Conservation (phyloP, 169 alveolate species). For the Cryptosporidium sp. region DNA sequence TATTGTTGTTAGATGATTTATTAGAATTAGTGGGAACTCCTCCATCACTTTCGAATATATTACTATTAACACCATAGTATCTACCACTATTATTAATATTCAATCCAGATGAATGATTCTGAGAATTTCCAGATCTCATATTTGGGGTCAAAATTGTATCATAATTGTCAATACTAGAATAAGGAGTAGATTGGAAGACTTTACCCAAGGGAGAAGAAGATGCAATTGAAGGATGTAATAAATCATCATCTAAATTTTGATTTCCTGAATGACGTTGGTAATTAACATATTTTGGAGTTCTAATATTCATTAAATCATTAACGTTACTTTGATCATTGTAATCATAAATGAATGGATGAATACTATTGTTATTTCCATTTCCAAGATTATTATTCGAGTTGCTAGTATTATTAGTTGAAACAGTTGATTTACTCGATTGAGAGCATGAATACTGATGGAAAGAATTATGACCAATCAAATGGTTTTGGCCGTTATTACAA, state of each 20-base stretch:
- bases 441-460: background rate
- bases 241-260: slow-evolving; percentile 45
- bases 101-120: slow-evolving; percentile 7
- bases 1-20: slow-evolving; percentile 9
- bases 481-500: slow-evolving; percentile 1
- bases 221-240: slow-evolving; percentile 66
- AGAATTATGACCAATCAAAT: background rate
- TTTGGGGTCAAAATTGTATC: slow-evolving; percentile 47
- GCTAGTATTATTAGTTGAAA: background rate
- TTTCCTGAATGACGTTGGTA: slow-evolving; percentile 54
- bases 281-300: slow-evolving; percentile 64
- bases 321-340: slow-evolving; percentile 38
- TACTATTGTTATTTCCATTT: slow-evolving; percentile 14
- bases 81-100: background rate
- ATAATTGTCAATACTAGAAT: slow-evolving; percentile 48
- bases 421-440: slow-evolving; percentile 15
- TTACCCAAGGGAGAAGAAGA: slow-evolving; percentile 65
- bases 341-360: slow-evolving; percentile 54
- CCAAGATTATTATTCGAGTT: slow-evolving; percentile 2
- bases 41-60: background rate
- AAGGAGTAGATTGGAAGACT: slow-evolving; percentile 64
- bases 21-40: background rate
- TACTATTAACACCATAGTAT: background rate
- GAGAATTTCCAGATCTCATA: slow-evolving; percentile 20
- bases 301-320: slow-evolving; percentile 56